A percentile compares a stretch with the other conserved stretches of the same genome.
Evolutionary conservation across 352 stramenopile species (phyloP).

Genomic region (Aphanomyces invadans): DNA sequence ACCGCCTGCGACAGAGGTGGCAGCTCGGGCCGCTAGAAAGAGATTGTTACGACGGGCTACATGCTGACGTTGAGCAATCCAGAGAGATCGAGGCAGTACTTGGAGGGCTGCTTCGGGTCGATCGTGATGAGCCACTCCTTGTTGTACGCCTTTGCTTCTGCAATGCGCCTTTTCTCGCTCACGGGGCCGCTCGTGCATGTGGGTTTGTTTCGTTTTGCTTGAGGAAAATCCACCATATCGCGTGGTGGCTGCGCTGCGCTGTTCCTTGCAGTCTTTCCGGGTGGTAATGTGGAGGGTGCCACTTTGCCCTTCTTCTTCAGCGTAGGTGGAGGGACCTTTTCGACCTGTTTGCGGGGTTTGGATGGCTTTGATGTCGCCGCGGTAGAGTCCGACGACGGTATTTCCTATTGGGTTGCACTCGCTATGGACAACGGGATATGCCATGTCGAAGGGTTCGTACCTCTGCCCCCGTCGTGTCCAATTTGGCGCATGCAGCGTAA

Average conservation of each 20-base stretch:
- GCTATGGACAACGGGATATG: too few relatives aligned
- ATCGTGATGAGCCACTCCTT: slow-evolving; percentile 2
- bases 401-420: too few relatives aligned
- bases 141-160: slow-evolving; percentile 7
- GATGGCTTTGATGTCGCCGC: background rate
- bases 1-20: slow-evolving; percentile 15
- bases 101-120: background rate
- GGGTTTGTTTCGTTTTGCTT: background rate
- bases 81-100: background rate
- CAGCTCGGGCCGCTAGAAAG: slow-evolving; percentile 3
- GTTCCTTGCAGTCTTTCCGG: too few relatives aligned
- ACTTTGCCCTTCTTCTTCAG: background rate
- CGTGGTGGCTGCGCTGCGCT: background rate
- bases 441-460: too few relatives aligned
- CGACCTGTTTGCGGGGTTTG: background rate
- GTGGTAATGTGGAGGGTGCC: too few relatives aligned
- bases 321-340: background rate
- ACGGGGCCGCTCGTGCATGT: background rate
- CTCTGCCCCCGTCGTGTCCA: background rate
- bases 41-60: background rate
- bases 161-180: background rate
- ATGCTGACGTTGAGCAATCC: background rate
- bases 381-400: background rate
- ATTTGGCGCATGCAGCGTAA: slow-evolving; percentile 8
- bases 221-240: background rate